Base-by-base conservation (phyloP, 2,329 filamentous ascomycete species). In the Neonectria coccinea region DNA sequence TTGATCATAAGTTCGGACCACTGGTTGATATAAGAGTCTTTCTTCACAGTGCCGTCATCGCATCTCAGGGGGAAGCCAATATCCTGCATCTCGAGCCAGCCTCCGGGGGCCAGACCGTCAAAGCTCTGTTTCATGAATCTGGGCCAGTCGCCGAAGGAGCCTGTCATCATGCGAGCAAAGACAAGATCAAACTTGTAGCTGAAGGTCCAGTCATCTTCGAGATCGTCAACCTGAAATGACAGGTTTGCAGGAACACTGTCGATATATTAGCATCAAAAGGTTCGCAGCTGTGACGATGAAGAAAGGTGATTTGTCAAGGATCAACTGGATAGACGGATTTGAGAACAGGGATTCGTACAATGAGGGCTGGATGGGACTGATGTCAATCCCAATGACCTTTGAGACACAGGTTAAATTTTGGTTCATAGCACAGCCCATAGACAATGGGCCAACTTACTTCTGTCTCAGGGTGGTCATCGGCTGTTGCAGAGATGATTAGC, bases 171-270 rank as follows among this genome's bases (percentile, higher is more conserved):
- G n/a, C 80, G 78, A 10, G 67, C 72, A 56, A 80, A 81, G 18
- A 84, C 72, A 27, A 80, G 79, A 66, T 84, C 82, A 47, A 83
- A 83, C 2, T 75, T 71, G 27, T 74, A 70, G 1, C 67, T 66
- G 20, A 75, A 82, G 1, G 74, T 76, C 81, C 81, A 83, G n/a
- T 76, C 72, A 18, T 78, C 76, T 45, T 81, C 79, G 9, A 79
- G 65, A 62, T 83, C 79, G 59, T 84, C 81, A 47, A 84, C 74
- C 31, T 82, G 80, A 67, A 86, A 87, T 9, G 75, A 73, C 4
- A 85, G 78, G 56, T 87, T 87, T 1, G 82, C 78, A 2, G 84
- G 84, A 3, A 85, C 81, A 69, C 80, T 81, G 25, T 0, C 2
- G 1, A 2, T 5, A 8, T 10, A 22, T 68, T 12, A 67, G 56